Base-by-base conservation (phyloP, 805 yeast genomes). In the Cyberlindnera maritima region DNA sequence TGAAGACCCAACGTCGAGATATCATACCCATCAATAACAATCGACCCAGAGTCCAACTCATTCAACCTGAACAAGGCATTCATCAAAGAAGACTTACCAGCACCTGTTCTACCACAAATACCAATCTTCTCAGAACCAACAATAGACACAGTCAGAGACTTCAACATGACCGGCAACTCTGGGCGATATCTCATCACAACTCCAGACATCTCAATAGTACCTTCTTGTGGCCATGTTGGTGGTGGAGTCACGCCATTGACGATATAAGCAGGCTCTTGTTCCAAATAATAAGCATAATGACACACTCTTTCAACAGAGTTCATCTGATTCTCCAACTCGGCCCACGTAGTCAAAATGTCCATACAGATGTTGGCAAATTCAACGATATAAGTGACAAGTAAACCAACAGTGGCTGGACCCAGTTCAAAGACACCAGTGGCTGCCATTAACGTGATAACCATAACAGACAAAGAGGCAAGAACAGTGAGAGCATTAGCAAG, bases 281-380 rank as follows among this genome's bases (percentile, higher is more conserved):
- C 80, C 47, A 88, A 67, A n/a, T 76, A 69, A 50, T 67, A 71
- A 1, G 86, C 88, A 63, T 83, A 83, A 55, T 81, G 77, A 46
- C 76, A 69, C 26, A 86, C 64, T 64, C 95, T 73, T 63, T 86
- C 94, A 15, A 79, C 87, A 0, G 90, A 78, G 57, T 83, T 85
- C 82, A 85, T 72, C 56, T 81, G 81, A 60, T 83, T 86, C 59
- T 86, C 92, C 20, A 82, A 74, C 57, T 80, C 81, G 0, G 90
- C 84, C 57, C 76, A 63, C 18, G 83, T 69, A 51, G 83, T 73
- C 44, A 85, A 71, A 2, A 41, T 15, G n/a, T n/a, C 25, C 12
- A 31, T 25, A 7, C 32, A 9, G 1, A 36, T n/a, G 8, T 20
- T 78, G 5, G 79, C 68, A 41, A 82, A 70, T 48, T 71, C 71